Conservation (phyloP, 179 eudicot genomes). For the Spergularia azorica region DNA sequence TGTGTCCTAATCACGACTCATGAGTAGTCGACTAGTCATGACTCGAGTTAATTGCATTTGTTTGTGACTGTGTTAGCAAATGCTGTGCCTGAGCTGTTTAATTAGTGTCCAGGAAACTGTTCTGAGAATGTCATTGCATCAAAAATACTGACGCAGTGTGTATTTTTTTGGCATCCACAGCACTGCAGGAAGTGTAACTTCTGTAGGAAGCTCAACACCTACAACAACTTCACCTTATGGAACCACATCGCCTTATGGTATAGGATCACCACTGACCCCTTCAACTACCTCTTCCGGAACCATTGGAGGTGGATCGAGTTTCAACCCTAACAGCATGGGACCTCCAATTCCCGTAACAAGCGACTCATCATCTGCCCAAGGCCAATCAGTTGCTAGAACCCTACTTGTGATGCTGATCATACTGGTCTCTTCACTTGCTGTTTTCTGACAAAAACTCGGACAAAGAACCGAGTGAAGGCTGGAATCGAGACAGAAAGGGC, state of each 20-base stretch:
- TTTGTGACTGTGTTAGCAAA: too few species aligned
- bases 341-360: constrained; percentile 37
- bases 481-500: constrained; percentile 13
- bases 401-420: constrained; percentile 2
- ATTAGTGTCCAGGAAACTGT: too few species aligned
- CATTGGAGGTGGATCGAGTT: constrained; percentile 6
- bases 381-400: neutral
- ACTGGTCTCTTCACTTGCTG: constrained; percentile 18
- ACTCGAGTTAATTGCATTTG: too few species aligned
- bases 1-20: too few species aligned
- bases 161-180: constrained; percentile 16
- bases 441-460: constrained; percentile 9
- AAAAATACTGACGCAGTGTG: too few species aligned
- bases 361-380: constrained; percentile 9
- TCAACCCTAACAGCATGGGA: constrained; percentile 27
- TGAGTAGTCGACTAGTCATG: too few species aligned
- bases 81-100: too few species aligned
- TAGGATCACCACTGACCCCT: constrained; percentile 25
- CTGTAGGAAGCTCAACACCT: constrained; percentile 28
- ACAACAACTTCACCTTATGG: constrained; percentile 18
- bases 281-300: constrained; percentile 21
- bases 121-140: too few species aligned
- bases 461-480: neutral
- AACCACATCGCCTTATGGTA: constrained; percentile 6
- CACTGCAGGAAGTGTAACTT: constrained; percentile 34